Base-by-base conservation (phyloP, 169 alveolate genomes). In the Blepharisma undulans region DNA sequence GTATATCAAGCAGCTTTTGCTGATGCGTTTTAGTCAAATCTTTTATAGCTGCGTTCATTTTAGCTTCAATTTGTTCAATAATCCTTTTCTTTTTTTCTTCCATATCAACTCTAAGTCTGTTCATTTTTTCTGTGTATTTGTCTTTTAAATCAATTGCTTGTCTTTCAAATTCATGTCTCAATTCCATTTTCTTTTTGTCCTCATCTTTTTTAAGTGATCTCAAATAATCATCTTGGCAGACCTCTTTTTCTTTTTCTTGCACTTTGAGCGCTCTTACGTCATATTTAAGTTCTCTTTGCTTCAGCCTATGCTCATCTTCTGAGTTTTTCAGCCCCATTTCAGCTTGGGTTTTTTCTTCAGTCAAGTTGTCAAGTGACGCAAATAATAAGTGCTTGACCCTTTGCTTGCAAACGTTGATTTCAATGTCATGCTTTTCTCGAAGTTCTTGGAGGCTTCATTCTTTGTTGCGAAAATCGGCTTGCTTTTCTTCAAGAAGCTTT, bases 371-470 rank as follows among this genome's bases (percentile, higher is more conserved):
- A 61, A 93, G 94, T 91, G 96, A 94, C 88, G 95, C 93, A 76
- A 96, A 95, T 89, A 96, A 93, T 71, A 97, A 88, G 88, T 97
- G 98, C 90, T 97, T 97, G 87, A 97, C 95, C 90, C 98, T 94
- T 91, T 97, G 97, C 78, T 97, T 96, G 93, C 97, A 97, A 91
- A 97, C 96, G 87, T 97, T 97, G 90, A 95, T 90, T 89, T 96
- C 98, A 87, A 97, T 97, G 76, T 95, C 94, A 76, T 97, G 98
- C 90, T 97, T 94, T 59, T 97, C 99, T 61, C 93, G 95, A 22
- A 96, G 93, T 80, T 97, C 99, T 86, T 97, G 96, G 76, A 95
- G 92, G 92, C 96, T 97, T 84, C 98, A 93, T 94, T 96, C 98
- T 91, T 96, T 94, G 76, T 96, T 96, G 34, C 97, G 92, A 71